Percentiles rank a stretch among this genome's conserved stretches.
Conservation (phyloP, 176 grass and related monocot species). For the Cenchrus americanus region DNA sequence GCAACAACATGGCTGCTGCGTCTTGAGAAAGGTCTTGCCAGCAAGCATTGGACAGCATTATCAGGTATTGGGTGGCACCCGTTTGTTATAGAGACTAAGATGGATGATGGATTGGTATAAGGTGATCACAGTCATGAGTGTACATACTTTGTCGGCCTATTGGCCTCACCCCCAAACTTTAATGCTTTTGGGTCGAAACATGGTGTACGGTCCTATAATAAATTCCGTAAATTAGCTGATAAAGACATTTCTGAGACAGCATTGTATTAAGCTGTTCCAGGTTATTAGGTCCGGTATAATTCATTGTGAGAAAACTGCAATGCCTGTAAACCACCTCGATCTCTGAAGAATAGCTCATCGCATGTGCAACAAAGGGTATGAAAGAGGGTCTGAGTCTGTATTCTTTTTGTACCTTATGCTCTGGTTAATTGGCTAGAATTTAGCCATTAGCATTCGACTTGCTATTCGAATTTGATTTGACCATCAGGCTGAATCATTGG, state of each 20-base stretch:
- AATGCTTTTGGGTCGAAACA: constrained; percentile 47
- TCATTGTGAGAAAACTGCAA: constrained; percentile 34
- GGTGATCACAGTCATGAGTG: constrained; percentile 40
- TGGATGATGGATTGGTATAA: constrained; percentile 44
- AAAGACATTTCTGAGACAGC: constrained; percentile 42
- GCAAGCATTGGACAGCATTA: constrained; percentile 25
- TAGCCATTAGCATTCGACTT: neutral
- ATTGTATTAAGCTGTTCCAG: constrained; percentile 39
- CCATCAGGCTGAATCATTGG: neutral
- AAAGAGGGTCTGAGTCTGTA: neutral
- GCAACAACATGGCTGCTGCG: constrained; percentile 42
- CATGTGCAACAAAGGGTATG: neutral
- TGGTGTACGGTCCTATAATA: constrained; percentile 51
- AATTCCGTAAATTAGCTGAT: constrained; percentile 46
- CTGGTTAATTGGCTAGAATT: neutral
- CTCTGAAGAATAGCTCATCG: constrained; percentile 33
- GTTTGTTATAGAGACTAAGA: constrained; percentile 39
- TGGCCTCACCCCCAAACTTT: constrained; percentile 24
- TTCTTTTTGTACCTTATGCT: constrained; percentile 15
- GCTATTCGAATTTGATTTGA: neutral
- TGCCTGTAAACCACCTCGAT: constrained; percentile 30
- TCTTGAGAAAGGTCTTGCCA: constrained; percentile 39
- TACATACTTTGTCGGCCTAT: constrained; percentile 49
- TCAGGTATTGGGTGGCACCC: neutral
- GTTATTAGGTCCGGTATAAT: constrained; percentile 32